Conservation (phyloP, 2,329 filamentous ascomycete genomes). For the Fonsecaea erecta region DNA sequence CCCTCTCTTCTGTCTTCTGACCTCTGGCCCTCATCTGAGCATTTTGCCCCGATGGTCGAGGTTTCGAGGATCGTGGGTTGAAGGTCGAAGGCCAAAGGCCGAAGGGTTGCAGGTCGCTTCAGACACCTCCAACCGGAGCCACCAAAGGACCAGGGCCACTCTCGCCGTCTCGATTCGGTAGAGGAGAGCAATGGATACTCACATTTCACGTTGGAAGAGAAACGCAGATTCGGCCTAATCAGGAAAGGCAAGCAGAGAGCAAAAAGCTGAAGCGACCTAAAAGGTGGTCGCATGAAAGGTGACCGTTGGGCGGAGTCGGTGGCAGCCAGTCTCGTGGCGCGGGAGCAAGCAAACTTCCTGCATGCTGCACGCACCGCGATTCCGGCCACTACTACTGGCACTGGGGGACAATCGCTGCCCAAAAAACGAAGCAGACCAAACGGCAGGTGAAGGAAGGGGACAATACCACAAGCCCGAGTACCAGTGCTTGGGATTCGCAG, state of each 20-base stretch:
- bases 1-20: constrained; percentile 11
- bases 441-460: background rate
- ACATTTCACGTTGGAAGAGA: background rate
- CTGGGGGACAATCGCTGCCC: constrained; percentile 24
- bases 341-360: constrained; percentile 25
- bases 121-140: background rate
- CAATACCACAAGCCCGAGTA: background rate
- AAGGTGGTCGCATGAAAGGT: constrained; percentile 31
- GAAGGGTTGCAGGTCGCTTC: background rate
- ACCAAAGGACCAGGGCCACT: constrained; percentile 1
- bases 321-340: constrained; percentile 29
- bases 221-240: constrained; percentile 14
- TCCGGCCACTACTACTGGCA: constrained; percentile 19
- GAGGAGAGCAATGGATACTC: background rate
- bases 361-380: constrained; percentile 13
- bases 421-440: constrained; percentile 21
- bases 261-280: constrained; percentile 28
- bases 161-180: background rate
- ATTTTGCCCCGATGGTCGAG: background rate
- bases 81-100: background rate
- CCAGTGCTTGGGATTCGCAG: constrained; percentile 15
- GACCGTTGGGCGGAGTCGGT: constrained; percentile 26
- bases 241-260: constrained; percentile 3
- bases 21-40: constrained; percentile 2
- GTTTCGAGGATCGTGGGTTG: background rate